Percentiles rank a stretch among this genome's conserved stretches.
These are phyloP conservation scores for Phascolomyces articulosus DNA, from an alignment of 371 early-diverging fungal genomes.

Conservation along the genomic window DNA sequence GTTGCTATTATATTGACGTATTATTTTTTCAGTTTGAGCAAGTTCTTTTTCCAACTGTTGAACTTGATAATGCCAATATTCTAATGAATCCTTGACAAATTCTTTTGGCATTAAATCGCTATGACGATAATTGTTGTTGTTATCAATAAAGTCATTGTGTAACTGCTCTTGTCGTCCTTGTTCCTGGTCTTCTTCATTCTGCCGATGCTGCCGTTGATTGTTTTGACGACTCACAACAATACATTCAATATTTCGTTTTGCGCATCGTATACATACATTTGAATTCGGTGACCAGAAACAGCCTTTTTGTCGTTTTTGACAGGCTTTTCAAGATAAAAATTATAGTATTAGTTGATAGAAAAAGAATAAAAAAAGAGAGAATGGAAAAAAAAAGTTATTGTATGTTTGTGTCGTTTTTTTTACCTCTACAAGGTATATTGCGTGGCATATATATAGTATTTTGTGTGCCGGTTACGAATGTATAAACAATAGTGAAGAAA, in stretches of 20 bases:
- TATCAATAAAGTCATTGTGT: too few species aligned
- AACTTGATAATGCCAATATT: conserved; percentile 4
- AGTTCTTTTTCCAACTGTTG: background rate
- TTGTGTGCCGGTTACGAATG: too few species aligned
- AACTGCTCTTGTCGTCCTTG: too few species aligned
- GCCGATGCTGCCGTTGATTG: background rate
- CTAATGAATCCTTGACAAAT: background rate
- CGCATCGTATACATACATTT: conserved; percentile 1
- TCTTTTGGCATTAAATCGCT: conserved; percentile 1
- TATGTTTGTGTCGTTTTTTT: too few species aligned
- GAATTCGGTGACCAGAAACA: conserved; percentile 4
- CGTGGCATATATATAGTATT: background rate
- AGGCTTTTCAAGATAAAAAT: too few species aligned
- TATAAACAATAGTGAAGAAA: too few species aligned
- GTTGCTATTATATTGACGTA: background rate
- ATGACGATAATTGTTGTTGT: too few species aligned
- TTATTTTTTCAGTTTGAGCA: background rate
- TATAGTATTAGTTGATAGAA: too few species aligned
- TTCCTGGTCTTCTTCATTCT: too few species aligned
- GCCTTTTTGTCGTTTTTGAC: conserved; percentile 4
- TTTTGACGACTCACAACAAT: background rate
- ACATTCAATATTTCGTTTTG: conserved; percentile 1
- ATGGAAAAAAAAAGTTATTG: background rate
- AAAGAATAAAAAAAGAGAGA: background rate
- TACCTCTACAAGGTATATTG: conserved; percentile 11